Conservation (phyloP, 2,329 filamentous ascomycete species). For the Fusarium neocosmosporiellum region DNA sequence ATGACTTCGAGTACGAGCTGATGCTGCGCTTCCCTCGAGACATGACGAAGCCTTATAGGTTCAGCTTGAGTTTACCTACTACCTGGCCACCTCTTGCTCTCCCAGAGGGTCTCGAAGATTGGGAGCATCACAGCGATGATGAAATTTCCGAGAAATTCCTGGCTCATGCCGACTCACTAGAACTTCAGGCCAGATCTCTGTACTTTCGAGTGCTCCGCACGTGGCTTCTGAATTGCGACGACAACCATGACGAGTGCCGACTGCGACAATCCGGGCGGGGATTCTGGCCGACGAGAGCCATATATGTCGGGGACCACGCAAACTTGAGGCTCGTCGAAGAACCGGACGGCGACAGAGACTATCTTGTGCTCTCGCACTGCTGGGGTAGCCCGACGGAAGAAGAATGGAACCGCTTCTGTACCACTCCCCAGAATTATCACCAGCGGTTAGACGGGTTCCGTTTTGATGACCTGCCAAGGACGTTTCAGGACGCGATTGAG, state of each 20-base stretch:
- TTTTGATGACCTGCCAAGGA: not conserved
- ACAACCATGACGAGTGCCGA: not conserved
- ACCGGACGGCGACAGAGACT: not conserved
- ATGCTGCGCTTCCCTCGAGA: not conserved
- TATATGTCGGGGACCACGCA: not conserved
- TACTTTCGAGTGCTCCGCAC: not conserved
- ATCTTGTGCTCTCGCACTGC: not conserved
- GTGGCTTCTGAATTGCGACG: not conserved
- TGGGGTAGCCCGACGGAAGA: not conserved
- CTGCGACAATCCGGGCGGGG: not conserved
- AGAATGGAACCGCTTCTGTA: not conserved
- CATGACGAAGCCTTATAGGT: not conserved
- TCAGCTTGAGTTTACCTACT: not conserved
- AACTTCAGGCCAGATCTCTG: not conserved
- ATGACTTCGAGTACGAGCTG: not conserved
- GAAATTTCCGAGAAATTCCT: not conserved
- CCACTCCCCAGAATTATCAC: not conserved
- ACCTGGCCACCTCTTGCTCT: not conserved
- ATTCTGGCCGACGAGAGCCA: not conserved
- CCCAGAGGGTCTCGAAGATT: not conserved
- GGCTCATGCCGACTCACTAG: not conserved
- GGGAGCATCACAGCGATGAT: not conserved
- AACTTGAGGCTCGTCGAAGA: not conserved
- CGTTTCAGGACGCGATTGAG: not conserved
- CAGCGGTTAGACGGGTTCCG: not conserved